Percentiles rank a stretch among this genome's conserved stretches.
These are phyloP conservation scores for Nicotiana rustica DNA, from an alignment of 305 asterid species.

Conservation along the genomic window DNA sequence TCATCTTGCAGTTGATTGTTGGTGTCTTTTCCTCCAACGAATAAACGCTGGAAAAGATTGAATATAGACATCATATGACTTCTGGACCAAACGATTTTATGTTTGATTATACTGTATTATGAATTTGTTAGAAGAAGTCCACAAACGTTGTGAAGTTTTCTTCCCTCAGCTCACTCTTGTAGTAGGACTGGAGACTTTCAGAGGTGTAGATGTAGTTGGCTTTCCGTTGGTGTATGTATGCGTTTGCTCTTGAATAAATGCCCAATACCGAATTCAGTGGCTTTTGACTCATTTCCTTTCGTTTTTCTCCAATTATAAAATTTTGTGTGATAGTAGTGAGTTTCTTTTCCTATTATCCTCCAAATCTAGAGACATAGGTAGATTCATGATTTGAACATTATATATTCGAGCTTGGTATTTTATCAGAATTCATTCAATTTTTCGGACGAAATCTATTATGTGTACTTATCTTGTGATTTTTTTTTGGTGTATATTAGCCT, in stretches of 20 bases:
- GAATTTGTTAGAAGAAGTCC: background rate
- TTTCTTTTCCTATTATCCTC: background rate
- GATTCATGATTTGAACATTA: too few relatives aligned
- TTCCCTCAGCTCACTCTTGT: background rate
- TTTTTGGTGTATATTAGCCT: too few relatives aligned
- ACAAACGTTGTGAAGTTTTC: background rate
- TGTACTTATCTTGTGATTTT: too few relatives aligned
- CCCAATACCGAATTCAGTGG: background rate
- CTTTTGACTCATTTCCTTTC: background rate
- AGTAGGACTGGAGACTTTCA: background rate
- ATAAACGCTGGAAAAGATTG: slow-evolving; percentile 14
- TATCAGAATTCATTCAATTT: too few relatives aligned
- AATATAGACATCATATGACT: slow-evolving; percentile 16
- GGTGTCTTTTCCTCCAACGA: background rate
- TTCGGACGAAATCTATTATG: too few relatives aligned
- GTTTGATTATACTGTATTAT: background rate
- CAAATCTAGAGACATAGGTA: too few relatives aligned
- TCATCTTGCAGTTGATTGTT: background rate
- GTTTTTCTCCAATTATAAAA: background rate
- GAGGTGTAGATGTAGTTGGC: background rate
- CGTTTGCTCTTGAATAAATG: background rate
- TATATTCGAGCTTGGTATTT: too few relatives aligned
- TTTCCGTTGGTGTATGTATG: background rate
- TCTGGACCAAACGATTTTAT: background rate
- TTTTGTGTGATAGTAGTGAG: background rate